These are phyloP conservation scores for Solidago caesia DNA, from an alignment of 129 eudicot genomes.

Conservation along the genomic window DNA sequence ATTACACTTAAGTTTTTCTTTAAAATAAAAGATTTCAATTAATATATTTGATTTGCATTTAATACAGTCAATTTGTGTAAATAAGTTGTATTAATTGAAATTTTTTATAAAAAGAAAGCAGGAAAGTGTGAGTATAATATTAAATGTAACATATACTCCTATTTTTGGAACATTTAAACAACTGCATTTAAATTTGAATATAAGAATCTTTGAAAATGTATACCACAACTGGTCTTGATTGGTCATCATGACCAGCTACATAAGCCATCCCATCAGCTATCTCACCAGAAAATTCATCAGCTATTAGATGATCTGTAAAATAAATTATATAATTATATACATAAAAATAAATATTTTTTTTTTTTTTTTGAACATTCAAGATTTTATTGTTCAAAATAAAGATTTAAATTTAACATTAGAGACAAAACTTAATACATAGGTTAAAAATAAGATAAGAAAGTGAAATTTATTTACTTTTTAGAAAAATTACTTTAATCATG, in stretches of 20 bases:
- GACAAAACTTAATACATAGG: constrained; percentile 1
- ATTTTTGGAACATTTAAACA: neutral
- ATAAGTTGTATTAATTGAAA: too few species aligned
- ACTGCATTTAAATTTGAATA: neutral
- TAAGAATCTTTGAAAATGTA: neutral
- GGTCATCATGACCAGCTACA: constrained; percentile 91
- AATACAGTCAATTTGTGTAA: too few species aligned
- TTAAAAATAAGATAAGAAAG: constrained; percentile 20
- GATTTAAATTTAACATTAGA: neutral
- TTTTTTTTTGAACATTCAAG: too few species aligned
- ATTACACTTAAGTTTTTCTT: too few species aligned
- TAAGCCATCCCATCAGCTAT: constrained; percentile 88
- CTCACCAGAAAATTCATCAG: constrained; percentile 95
- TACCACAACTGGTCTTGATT: constrained; percentile 86
- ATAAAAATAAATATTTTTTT: too few species aligned
- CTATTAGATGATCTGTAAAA: constrained; percentile 63
- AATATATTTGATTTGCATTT: too few species aligned
- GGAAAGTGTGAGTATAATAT: too few species aligned
- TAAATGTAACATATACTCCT: neutral
- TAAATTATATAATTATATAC: neutral
- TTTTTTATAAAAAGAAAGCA: too few species aligned
- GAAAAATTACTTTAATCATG: constrained; percentile 45
- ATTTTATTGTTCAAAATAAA: neutral
- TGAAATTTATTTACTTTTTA: constrained; percentile 29
- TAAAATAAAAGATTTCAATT: too few species aligned